A percentile compares a stretch with the other conserved stretches of the same genome.
phyloP scores from a whole-genome alignment of 176 grass and related monocot genomes.

The Oryza brachyantha region DNA sequence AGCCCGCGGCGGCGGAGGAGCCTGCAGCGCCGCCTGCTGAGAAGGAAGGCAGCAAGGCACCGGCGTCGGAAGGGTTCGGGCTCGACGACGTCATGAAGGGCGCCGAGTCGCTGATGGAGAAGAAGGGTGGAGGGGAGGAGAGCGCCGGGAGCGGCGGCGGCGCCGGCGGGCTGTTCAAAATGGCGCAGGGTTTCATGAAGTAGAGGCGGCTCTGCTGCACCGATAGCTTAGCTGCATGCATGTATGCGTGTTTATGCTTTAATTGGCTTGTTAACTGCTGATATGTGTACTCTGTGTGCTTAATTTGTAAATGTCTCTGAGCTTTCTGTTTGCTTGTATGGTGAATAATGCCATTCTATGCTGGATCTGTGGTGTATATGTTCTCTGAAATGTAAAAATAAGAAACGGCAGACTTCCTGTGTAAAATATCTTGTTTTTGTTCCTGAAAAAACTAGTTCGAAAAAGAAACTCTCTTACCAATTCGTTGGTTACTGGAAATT shows the following conservation, averaged over 20 bases:
- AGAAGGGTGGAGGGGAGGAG: slow-evolving; percentile 39
- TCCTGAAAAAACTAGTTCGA: too few species aligned
- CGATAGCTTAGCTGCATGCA: too few species aligned
- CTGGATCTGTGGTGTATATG: too few species aligned
- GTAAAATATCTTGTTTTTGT: too few species aligned
- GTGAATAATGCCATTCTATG: too few species aligned
- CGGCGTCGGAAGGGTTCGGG: slow-evolving; percentile 32
- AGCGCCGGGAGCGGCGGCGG: slow-evolving; percentile 14
- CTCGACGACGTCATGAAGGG: slow-evolving; percentile 50
- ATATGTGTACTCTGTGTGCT: neutral
- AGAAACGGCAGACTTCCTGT: too few species aligned
- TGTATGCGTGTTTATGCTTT: neutral
- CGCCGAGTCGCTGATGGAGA: slow-evolving; percentile 38
- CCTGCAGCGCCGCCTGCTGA: slow-evolving; percentile 19
- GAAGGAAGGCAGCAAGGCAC: slow-evolving; percentile 11
- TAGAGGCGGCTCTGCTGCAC: slow-evolving; percentile 25
- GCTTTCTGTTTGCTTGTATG: too few species aligned
- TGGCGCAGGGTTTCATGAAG: slow-evolving; percentile 82
- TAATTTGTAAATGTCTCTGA: too few species aligned
- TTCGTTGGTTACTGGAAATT: too few species aligned
- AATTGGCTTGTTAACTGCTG: neutral
- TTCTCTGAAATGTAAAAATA: too few species aligned
- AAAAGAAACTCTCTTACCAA: too few species aligned
- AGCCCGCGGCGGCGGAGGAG: neutral
- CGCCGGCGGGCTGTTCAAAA: slow-evolving; percentile 56